Evolutionary conservation across 2,329 filamentous ascomycete genomes (phyloP), one percentile per base, ranked within the genome.

Genomic region (Claviceps quebecensis): DNA sequence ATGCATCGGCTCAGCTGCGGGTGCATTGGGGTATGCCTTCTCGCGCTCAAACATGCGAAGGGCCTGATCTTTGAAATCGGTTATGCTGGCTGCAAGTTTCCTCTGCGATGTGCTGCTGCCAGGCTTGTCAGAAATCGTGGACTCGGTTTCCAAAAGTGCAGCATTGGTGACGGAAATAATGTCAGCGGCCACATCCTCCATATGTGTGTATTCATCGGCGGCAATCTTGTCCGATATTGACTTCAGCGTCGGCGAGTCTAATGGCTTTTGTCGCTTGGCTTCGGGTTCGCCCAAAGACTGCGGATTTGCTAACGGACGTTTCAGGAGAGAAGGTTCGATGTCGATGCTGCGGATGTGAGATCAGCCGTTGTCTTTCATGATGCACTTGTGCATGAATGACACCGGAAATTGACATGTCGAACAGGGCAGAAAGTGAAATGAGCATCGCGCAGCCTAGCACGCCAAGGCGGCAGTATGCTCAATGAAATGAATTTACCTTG

Each of bases 171-270:
- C 71, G 34, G 67, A 60, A 58, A 73, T 69, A 43, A 83, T 63
- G 55, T 84, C 81, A 49, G 72, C 65, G 16, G 85, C 76, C 43
- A 87, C 70, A 55, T 85, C 80, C 29, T 86, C 82, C 45, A 89
- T 67, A 56, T 77, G 75, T 26, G 72, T 71, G 61, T 84, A 84
- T 36, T 62, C 64, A 56, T 73, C 70, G 47, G 69, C 67, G 23
- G 66, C 63, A 48, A 77, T 68, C 67, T 79, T 81, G 58, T 78
- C 75, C 52, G 71, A 67, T 54, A 83, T 75, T 54, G 71, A 74
- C 17, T 58, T 58, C n/a, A 57, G 55, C 38, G 67, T 59, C 37
- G 63, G 60, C 2, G 62, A 63, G 45, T 75, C 72, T 48, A 72
- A 69, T 2, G 77, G 72, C 63, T 80, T 83, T 58, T 80, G 76